phyloP scores from a whole-genome alignment of 2,329 filamentous ascomycete genomes.

The Monosporascus cannonballus region DNA sequence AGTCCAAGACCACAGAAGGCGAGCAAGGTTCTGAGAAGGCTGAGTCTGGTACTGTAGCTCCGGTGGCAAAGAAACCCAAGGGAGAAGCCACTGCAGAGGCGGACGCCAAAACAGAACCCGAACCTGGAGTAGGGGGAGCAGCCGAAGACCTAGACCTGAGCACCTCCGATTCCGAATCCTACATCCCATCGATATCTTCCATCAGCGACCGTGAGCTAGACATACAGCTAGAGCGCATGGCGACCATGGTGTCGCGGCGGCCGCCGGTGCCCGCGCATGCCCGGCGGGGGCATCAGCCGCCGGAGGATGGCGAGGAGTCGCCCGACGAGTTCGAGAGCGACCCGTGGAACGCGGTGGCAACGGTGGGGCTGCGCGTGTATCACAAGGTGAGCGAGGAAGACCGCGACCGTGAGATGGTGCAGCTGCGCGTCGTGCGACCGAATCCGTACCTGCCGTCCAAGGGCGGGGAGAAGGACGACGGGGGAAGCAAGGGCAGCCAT shows the following conservation, averaged over 20 bases:
- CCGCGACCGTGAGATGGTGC: constrained; percentile 27
- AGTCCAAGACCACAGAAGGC: constrained; percentile 5
- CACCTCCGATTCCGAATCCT: constrained; percentile 14
- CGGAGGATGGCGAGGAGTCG: constrained; percentile 48
- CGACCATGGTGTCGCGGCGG: constrained; percentile 20
- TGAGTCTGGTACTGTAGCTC: constrained; percentile 6
- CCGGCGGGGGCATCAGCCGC: constrained; percentile 24
- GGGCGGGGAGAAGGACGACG: constrained; percentile 16
- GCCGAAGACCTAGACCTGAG: background rate
- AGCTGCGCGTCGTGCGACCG: constrained; percentile 34
- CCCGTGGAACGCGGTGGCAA: constrained; percentile 58
- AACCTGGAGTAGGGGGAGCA: background rate
- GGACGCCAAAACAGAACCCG: background rate
- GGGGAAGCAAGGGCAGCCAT: constrained; percentile 17
- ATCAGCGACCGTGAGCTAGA: constrained; percentile 35
- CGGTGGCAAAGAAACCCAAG: constrained; percentile 11
- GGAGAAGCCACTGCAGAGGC: constrained; percentile 17
- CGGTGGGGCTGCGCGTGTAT: constrained; percentile 57
- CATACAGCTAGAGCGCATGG: constrained; percentile 20
- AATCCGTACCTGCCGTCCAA: constrained; percentile 24
- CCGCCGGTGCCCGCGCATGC: constrained; percentile 8
- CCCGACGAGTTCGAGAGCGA: constrained; percentile 50
- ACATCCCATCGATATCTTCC: constrained; percentile 30
- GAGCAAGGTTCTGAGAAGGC: constrained; percentile 15
- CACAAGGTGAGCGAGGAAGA: constrained; percentile 37